phyloP scores from a whole-genome alignment of 2,329 filamentous ascomycete genomes.

The Fusarium irregulare region DNA sequence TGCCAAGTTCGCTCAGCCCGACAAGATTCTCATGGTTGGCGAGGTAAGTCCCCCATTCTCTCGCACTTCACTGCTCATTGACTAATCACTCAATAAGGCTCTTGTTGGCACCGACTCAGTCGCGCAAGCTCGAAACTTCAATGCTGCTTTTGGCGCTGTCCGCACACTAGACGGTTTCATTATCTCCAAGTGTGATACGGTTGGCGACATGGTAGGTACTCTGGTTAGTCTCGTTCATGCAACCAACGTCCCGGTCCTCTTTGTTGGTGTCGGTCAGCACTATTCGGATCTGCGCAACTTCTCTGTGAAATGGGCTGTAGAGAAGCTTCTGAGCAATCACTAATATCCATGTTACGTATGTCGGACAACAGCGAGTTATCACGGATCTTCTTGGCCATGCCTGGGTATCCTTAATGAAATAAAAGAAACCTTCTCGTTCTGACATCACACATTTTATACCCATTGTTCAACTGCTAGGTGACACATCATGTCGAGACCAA shows the following conservation, averaged over 20 bases:
- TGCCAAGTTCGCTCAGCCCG: slow-evolving; percentile 92
- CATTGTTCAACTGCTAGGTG: background rate
- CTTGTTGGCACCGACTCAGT: slow-evolving; percentile 96
- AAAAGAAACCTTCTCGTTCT: slow-evolving; percentile 7
- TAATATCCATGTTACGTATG: slow-evolving; percentile 46
- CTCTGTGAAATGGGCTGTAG: slow-evolving; percentile 76
- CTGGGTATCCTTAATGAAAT: slow-evolving; percentile 12
- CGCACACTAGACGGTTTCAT: slow-evolving; percentile 94
- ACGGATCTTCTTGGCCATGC: slow-evolving; percentile 5
- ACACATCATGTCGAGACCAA: background rate
- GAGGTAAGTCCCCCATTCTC: slow-evolving; percentile 54
- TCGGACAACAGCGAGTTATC: background rate
- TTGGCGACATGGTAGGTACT: slow-evolving; percentile 98
- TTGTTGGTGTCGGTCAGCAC: slow-evolving; percentile 80
- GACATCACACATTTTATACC: background rate
- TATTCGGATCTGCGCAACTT: slow-evolving; percentile 76
- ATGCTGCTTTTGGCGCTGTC: slow-evolving; percentile 85
- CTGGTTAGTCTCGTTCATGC: slow-evolving; percentile 97
- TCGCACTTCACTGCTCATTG: too few relatives aligned
- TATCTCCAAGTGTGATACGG: slow-evolving; percentile 98
- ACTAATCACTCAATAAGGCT: slow-evolving; percentile 61
- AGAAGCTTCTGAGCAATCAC: slow-evolving; percentile 69
- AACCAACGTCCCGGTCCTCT: slow-evolving; percentile 94
- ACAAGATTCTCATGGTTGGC: slow-evolving; percentile 98
- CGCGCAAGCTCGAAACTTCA: slow-evolving; percentile 96